These are phyloP conservation scores for Beauveria sp. DNA, from an alignment of 2,329 filamentous ascomycete genomes.

Conservation along the genomic window DNA sequence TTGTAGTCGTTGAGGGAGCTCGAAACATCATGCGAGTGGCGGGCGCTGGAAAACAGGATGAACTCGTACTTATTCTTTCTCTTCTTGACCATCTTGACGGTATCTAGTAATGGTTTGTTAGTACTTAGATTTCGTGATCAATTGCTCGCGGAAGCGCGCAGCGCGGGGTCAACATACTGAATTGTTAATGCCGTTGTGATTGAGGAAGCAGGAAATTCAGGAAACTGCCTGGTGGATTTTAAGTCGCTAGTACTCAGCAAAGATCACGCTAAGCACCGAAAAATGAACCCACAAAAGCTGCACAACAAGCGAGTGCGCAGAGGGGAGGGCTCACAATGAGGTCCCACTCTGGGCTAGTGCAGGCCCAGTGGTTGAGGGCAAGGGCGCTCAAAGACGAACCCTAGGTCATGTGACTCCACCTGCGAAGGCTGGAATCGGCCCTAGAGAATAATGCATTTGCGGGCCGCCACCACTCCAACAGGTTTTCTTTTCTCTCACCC, in stretches of 20 bases:
- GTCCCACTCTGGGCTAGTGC: constrained; percentile 11
- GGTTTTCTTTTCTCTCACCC: constrained; percentile 19
- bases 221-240: constrained; percentile 10
- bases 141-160: neutral
- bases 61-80: constrained; percentile 57
- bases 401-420: constrained; percentile 25
- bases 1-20: neutral
- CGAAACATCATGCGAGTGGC: neutral
- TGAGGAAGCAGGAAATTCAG: constrained; percentile 11
- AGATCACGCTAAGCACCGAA: constrained; percentile 1
- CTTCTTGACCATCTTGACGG: constrained; percentile 65
- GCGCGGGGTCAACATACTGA: constrained; percentile 14
- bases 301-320: constrained; percentile 2
- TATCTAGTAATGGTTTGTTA: constrained; percentile 35
- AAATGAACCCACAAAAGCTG: neutral
- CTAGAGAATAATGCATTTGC: constrained; percentile 13
- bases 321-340: neutral
- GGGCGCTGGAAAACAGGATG: constrained; percentile 9
- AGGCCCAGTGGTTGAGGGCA: constrained; percentile 15
- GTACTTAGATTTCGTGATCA: constrained; percentile 17
- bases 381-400: constrained; percentile 15
- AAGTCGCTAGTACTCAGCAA: constrained; percentile 10
- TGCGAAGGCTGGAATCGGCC: constrained; percentile 9
- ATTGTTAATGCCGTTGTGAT: constrained; percentile 12
- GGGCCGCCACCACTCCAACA: constrained; percentile 22